A percentile compares a stretch with the other conserved stretches of the same genome.
Evolutionary conservation across 176 grass and related monocot genomes (phyloP).

Genomic region (Themeda triandra): DNA sequence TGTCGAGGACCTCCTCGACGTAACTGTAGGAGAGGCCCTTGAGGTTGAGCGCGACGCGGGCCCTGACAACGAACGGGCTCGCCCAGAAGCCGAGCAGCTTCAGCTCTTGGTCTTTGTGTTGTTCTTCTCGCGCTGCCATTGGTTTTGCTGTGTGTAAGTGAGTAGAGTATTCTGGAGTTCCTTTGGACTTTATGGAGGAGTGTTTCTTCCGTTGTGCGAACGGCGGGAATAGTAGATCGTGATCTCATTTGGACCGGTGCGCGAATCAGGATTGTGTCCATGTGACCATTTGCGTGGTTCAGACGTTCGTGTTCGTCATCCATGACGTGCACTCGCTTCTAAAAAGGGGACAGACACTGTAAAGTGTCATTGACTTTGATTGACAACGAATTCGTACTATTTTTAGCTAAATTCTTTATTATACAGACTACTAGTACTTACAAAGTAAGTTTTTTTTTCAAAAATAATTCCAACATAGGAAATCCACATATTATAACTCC

Average conservation of each 20-base stretch:
- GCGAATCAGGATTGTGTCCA: background rate
- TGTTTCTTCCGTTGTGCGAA: background rate
- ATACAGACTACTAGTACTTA: too few relatives aligned
- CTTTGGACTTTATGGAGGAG: background rate
- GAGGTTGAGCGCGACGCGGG: slow-evolving; percentile 43
- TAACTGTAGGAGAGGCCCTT: slow-evolving; percentile 47
- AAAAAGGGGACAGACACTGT: background rate
- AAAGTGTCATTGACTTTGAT: background rate
- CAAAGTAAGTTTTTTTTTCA: too few relatives aligned
- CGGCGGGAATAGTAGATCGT: too few relatives aligned
- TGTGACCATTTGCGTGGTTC: background rate
- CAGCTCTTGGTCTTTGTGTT: background rate
- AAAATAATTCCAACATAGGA: too few relatives aligned
- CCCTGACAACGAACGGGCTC: slow-evolving; percentile 39
- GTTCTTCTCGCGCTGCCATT: background rate
- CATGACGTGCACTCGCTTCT: background rate
- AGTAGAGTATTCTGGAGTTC: background rate
- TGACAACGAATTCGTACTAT: too few relatives aligned
- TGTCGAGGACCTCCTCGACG: slow-evolving; percentile 25
- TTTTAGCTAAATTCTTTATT: too few relatives aligned
- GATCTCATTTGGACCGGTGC: background rate
- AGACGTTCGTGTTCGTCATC: background rate
- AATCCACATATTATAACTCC: too few relatives aligned
- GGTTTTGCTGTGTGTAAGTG: background rate
- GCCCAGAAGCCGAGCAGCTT: slow-evolving; percentile 27